Percentiles rank a stretch among this genome's conserved stretches.
Conservation (phyloP, 2,329 filamentous ascomycete species). For the Aureobasidium sp. region DNA sequence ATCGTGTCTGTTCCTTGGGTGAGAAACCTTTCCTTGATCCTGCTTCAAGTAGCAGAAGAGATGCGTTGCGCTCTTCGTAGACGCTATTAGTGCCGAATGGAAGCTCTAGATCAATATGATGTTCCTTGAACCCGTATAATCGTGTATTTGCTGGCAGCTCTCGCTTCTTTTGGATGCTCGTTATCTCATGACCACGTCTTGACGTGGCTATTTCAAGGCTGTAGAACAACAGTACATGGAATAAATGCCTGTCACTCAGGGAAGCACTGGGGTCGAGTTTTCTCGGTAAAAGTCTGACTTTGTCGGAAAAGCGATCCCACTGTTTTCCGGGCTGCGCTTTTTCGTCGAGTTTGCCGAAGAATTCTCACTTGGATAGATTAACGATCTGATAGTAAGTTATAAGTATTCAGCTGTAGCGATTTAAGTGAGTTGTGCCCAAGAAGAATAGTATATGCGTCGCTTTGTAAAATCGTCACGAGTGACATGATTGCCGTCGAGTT, state of each 20-base stretch:
- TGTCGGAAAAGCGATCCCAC: not conserved
- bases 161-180: not conserved
- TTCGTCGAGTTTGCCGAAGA: not conserved
- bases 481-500: no score
- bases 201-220: no score
- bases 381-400: no score
- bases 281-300: not conserved
- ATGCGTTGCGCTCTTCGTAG: constrained; percentile 7
- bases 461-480: no score
- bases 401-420: no score
- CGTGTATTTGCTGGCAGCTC: not conserved
- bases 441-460: no score
- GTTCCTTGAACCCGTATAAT: not conserved
- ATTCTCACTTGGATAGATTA: not conserved
- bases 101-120: not conserved
- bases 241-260: not conserved
- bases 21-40: constrained; percentile 14
- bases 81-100: not conserved
- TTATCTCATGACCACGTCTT: no score
- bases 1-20: constrained; percentile 11
- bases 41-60: constrained; percentile 5
- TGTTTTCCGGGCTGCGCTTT: not conserved
- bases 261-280: not conserved
- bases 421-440: no score
- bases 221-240: not conserved